Percentiles rank a stretch among this genome's conserved stretches.
phyloP scores from a whole-genome alignment of 2,329 filamentous ascomycete genomes.

The Aspergillus latus region DNA sequence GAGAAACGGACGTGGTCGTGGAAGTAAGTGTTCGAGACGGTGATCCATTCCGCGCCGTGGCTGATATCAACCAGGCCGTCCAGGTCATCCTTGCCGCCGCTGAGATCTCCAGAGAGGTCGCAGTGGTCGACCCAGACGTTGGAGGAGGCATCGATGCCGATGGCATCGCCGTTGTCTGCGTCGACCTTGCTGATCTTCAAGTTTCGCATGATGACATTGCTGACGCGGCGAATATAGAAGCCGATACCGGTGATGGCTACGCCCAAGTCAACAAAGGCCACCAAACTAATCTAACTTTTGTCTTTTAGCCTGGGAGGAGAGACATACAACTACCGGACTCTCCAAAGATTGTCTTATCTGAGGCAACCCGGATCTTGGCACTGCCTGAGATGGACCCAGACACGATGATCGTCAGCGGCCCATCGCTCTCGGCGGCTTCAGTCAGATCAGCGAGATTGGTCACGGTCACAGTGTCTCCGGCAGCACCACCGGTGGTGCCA shows the following conservation, averaged over 20 bases:
- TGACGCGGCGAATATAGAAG: slow-evolving; percentile 52
- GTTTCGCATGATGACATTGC: slow-evolving; percentile 65
- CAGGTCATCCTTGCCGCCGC: slow-evolving; percentile 67
- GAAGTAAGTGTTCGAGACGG: slow-evolving; percentile 54
- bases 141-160: slow-evolving; percentile 54
- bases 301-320: background rate
- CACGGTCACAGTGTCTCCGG: slow-evolving; percentile 56
- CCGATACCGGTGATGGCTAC: slow-evolving; percentile 52
- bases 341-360: slow-evolving; percentile 55
- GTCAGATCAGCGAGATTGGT: slow-evolving; percentile 53
- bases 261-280: too few species aligned
- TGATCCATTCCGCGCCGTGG: slow-evolving; percentile 60
- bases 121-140: slow-evolving; percentile 69
- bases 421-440: slow-evolving; percentile 50
- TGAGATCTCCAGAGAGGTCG: slow-evolving; percentile 61
- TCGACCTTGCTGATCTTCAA: slow-evolving; percentile 58
- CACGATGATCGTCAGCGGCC: slow-evolving; percentile 49
- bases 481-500: slow-evolving; percentile 56
- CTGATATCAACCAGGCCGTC: slow-evolving; percentile 66
- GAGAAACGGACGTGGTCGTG: slow-evolving; percentile 54
- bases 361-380: slow-evolving; percentile 46
- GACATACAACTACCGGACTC: slow-evolving; percentile 7
- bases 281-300: slow-evolving; percentile 30
- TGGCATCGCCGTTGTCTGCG: slow-evolving; percentile 59
- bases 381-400: slow-evolving; percentile 47